These are phyloP conservation scores for Mariannaea sp. DNA, from an alignment of 2,329 filamentous ascomycete species.

Conservation along the genomic window DNA sequence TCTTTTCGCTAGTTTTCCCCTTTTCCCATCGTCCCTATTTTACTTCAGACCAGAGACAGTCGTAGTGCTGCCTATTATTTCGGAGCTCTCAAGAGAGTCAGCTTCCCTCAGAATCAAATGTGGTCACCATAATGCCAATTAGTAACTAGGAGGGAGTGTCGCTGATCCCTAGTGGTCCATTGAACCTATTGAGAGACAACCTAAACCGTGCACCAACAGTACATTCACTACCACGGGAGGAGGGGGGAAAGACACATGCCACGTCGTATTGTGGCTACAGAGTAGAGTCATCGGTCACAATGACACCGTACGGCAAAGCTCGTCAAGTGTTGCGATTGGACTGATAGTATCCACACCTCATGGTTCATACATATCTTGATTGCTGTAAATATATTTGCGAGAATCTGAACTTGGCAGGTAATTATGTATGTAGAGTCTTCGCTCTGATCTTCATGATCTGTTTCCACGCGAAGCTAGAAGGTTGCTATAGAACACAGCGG, in stretches of 20 bases:
- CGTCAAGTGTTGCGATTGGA: constrained; percentile 14
- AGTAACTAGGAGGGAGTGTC: not conserved
- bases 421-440: constrained; percentile 5
- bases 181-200: not conserved
- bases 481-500: too few species aligned
- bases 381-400: not conserved
- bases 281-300: constrained; percentile 13
- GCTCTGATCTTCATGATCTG: not conserved
- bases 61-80: too few species aligned
- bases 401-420: constrained; percentile 1
- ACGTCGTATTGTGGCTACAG: constrained; percentile 14
- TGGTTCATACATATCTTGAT: constrained; percentile 6
- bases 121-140: not conserved
- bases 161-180: too few species aligned
- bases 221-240: too few species aligned
- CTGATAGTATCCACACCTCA: constrained; percentile 17
- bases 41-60: too few species aligned
- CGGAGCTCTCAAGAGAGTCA: constrained; percentile 2
- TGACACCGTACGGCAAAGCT: constrained; percentile 15
- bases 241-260: constrained; percentile 11
- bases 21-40: too few species aligned
- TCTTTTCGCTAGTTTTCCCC: too few species aligned
- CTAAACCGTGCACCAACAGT: not conserved
- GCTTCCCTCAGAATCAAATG: constrained; percentile 4
- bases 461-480: not conserved